phyloP scores from a whole-genome alignment of 1,284 basidiomycete species.

The Microbotryum lychnidis-dioicae region DNA sequence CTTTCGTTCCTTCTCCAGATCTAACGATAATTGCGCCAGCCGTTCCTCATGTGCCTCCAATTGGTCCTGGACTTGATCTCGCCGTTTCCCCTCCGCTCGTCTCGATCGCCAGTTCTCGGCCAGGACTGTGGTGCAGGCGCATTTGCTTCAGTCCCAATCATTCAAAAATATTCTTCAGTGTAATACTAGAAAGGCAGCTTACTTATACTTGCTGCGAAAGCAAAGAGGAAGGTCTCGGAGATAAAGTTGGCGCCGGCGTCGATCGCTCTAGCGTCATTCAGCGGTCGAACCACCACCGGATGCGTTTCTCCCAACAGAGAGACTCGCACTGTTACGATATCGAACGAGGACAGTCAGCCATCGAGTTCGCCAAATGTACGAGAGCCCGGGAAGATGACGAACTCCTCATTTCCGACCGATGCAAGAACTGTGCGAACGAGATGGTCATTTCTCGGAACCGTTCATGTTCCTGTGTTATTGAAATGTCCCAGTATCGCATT shows the following conservation, averaged over 20 bases:
- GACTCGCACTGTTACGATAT: constrained; percentile 16
- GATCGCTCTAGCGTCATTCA: constrained; percentile 28
- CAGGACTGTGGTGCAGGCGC: constrained; percentile 6
- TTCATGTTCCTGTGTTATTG: constrained; percentile 15
- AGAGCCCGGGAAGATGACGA: neutral
- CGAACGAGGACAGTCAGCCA: neutral
- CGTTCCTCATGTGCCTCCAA: constrained; percentile 15
- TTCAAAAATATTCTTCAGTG: too few species aligned
- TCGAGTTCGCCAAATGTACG: neutral
- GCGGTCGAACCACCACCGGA: constrained; percentile 13
- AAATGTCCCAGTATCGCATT: too few species aligned
- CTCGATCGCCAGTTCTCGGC: constrained; percentile 23
- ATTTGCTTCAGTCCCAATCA: neutral
- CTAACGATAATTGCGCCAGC: constrained; percentile 6
- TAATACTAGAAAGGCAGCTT: neutral
- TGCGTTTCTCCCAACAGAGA: constrained; percentile 25
- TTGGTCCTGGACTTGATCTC: constrained; percentile 19
- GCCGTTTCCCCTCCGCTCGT: constrained; percentile 13
- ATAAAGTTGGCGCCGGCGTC: constrained; percentile 30
- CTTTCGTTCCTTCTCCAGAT: constrained; percentile 1
- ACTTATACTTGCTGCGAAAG: constrained; percentile 8
- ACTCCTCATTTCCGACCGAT: constrained; percentile 8
- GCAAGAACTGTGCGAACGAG: constrained; percentile 15
- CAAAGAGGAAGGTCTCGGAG: constrained; percentile 18
- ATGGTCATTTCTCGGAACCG: constrained; percentile 18